Base-by-base conservation (phyloP, 139 green algal species). In the Chlamydomonas urium region DNA sequence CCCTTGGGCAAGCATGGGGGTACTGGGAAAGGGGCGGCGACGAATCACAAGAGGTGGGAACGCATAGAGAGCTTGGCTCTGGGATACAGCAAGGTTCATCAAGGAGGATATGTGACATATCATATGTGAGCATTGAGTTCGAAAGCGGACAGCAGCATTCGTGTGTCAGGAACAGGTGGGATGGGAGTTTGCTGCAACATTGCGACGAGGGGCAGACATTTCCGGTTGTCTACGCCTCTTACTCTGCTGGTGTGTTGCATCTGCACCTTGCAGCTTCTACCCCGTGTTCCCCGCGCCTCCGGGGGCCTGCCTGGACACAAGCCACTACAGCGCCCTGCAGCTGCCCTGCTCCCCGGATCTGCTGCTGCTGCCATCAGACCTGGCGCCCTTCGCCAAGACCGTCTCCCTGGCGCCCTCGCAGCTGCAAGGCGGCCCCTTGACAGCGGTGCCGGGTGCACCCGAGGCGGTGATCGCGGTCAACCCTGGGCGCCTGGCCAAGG, bases 321-420 rank as follows among this genome's bases (percentile, higher is more conserved):
- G 77, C 23, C 68, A 81, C n/a, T 80, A 76, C 31, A 35, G 66
- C 1, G 72, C 63, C 29, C 79, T 97, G 48, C 69, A 77, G 42
- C 72, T 98, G 36, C 76, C 85, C 45, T 57, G 69, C 53, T 33
- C 35, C 0, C 95, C 92, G 3, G 79, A 98, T 82, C 57, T 99
- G n/a, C 81, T 99, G 59, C 33, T 99, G 8, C 71, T 96, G 62
- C 90, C 94, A 1, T 98, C 93, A 24, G 92, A 98, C 83, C 81
- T 99, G 50, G 82, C 81, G 0, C 78, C 90, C 17, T 98, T 97
- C 74, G 94, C 90, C 23, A 96, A 96, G 80, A 36, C 90, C n/a
- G 67, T 88, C 21, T 34, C 57, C 6, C 14, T 83, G 0, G n/a
- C 50, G 8, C 31, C 53, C 14, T 61, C 47, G 48, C 75, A 28